Conservation (phyloP, 257 asterid genomes). For the Nicotiana undulata region DNA sequence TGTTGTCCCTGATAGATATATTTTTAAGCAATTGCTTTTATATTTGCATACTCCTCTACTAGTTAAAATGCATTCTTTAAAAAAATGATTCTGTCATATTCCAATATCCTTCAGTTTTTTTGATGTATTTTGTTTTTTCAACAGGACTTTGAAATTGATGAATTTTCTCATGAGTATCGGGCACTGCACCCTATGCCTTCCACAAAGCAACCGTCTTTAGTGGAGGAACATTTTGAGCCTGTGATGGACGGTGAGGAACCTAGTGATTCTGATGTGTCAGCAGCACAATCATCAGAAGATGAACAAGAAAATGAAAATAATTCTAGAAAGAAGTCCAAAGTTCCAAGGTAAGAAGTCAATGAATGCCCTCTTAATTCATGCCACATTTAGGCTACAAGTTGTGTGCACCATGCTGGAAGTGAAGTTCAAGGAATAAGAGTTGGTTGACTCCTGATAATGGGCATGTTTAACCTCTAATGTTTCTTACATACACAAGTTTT, state of each 20-base stretch:
- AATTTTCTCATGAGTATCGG: slow-evolving; percentile 51
- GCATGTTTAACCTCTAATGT: neutral
- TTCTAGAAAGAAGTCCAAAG: slow-evolving; percentile 38
- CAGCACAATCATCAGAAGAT: slow-evolving; percentile 44
- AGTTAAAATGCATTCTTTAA: neutral
- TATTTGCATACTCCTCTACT: neutral
- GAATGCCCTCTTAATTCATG: neutral
- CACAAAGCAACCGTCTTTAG: slow-evolving; percentile 49
- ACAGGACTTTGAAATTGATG: slow-evolving; percentile 89
- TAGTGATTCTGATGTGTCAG: slow-evolving; percentile 54
- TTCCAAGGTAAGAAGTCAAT: slow-evolving; percentile 47
- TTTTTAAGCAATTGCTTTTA: neutral
- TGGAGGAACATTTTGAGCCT: slow-evolving; percentile 79
- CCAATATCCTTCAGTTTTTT: neutral
- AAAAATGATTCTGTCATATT: neutral
- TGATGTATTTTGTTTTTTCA: slow-evolving; percentile 8
- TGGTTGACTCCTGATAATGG: neutral
- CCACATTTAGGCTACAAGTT: neutral
- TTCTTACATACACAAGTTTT: neutral
- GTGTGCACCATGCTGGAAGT: neutral
- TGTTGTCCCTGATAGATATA: neutral
- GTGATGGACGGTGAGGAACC: slow-evolving; percentile 48
- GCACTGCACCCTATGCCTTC: slow-evolving; percentile 75
- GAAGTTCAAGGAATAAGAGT: neutral
- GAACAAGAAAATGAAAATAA: slow-evolving; percentile 39